phyloP scores from a whole-genome alignment of 768 basidiomycete genomes.

The Candolleomyces aberdarensis region DNA sequence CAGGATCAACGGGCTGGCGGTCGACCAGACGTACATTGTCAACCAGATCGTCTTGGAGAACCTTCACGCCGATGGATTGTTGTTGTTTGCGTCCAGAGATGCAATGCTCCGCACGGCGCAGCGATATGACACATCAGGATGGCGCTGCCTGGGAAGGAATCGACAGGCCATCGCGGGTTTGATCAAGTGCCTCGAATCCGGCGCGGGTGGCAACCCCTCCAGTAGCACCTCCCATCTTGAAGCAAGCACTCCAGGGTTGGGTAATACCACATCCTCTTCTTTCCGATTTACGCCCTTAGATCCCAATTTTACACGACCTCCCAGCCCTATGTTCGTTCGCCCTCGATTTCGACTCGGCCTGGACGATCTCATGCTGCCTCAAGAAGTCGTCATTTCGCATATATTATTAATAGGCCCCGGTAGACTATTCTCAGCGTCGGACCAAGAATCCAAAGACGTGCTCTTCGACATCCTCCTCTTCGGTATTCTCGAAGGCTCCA shows the following conservation, averaged over 20 bases:
- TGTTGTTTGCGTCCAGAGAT: slow-evolving; percentile 22
- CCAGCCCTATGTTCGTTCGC: no score
- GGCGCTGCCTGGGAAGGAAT: slow-evolving; percentile 1
- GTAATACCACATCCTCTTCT: no score
- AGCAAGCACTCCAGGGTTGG: neutral
- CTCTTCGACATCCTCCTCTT: neutral
- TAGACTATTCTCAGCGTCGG: neutral
- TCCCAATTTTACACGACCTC: no score
- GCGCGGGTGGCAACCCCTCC: neutral
- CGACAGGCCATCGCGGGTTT: neutral
- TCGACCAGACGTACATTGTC: slow-evolving; percentile 23
- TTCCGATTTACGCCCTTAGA: no score
- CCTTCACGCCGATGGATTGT: slow-evolving; percentile 16
- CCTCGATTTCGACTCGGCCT: no score
- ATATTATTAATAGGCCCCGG: neutral
- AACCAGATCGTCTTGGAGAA: slow-evolving; percentile 25
- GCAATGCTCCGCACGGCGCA: slow-evolving; percentile 21
- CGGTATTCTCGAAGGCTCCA: neutral
- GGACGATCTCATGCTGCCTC: no score
- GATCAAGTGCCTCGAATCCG: neutral
- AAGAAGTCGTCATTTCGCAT: no score
- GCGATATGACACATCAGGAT: slow-evolving; percentile 5
- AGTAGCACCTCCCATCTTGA: neutral
- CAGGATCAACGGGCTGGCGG: slow-evolving; percentile 24
- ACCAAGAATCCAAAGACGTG: neutral